Conservation (phyloP, 495 filamentous ascomycete species). For the Daldinia decipiens region DNA sequence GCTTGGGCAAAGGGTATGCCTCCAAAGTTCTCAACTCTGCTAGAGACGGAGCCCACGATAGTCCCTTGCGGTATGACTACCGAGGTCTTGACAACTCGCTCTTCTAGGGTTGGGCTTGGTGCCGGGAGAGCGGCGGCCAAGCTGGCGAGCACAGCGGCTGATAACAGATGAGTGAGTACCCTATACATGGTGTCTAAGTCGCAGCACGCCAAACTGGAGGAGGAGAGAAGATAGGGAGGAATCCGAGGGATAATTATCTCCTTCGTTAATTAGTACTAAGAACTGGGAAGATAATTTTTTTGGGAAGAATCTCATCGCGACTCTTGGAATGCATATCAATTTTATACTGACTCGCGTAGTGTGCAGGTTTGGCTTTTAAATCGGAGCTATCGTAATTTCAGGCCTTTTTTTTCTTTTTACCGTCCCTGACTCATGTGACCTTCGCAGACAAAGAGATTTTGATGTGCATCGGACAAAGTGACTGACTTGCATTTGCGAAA, state of each 20-base stretch:
- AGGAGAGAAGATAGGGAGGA: neutral
- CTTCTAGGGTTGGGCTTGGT: conserved; percentile 47
- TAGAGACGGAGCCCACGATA: conserved; percentile 57
- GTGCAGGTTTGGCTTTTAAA: neutral
- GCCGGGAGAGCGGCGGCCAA: conserved; percentile 48
- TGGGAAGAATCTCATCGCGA: neutral
- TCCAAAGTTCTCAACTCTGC: conserved; percentile 57
- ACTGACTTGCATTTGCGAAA: conserved; percentile 11
- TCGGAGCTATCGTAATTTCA: neutral
- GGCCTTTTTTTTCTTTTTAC: conserved; percentile 2
- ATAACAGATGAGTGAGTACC: conserved; percentile 38
- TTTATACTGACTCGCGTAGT: conserved; percentile 28
- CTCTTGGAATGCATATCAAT: conserved; percentile 10
- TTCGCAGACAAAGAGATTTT: neutral
- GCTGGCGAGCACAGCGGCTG: conserved; percentile 40
- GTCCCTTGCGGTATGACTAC: conserved; percentile 61
- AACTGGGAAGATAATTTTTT: neutral
- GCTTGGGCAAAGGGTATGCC: conserved; percentile 61
- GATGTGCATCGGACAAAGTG: conserved; percentile 1
- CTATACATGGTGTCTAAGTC: conserved; percentile 38
- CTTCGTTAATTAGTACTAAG: conserved; percentile 6
- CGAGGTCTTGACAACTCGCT: conserved; percentile 55
- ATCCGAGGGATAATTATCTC: neutral
- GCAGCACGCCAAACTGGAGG: neutral
- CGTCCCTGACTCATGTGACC: conserved; percentile 26